A percentile compares a stretch with the other conserved stretches of the same genome.
Evolutionary conservation across 2,329 filamentous ascomycete species (phyloP).

Genomic region (Gremmenia infestans): DNA sequence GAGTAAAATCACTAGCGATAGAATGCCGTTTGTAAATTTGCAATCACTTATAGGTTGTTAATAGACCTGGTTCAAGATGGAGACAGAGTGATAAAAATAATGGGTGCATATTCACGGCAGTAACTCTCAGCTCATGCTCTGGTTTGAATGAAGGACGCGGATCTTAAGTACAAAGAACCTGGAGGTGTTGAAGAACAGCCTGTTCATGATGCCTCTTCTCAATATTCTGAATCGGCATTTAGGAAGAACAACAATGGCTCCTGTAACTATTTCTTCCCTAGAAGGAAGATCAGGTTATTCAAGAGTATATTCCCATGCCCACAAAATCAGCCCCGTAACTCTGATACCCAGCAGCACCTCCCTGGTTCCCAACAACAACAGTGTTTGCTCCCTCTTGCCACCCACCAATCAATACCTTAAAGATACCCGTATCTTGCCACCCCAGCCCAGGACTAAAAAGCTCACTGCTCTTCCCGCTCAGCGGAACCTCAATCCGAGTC

Average conservation of each 20-base stretch:
- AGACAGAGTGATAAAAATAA: no score
- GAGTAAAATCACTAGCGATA: no score
- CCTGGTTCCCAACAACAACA: conserved; percentile 32
- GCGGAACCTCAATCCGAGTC: conserved; percentile 21
- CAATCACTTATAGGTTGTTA: no score
- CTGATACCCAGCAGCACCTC: conserved; percentile 24
- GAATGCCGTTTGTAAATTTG: no score
- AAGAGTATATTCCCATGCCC: conserved; percentile 20
- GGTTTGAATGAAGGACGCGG: no score
- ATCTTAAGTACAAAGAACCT: conserved; percentile 28
- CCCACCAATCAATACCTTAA: conserved; percentile 19
- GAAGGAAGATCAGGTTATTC: neutral
- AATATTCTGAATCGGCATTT: conserved; percentile 30
- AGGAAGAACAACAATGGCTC: no score
- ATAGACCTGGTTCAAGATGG: no score
- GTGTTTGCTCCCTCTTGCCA: conserved; percentile 17
- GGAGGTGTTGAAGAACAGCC: conserved; percentile 54
- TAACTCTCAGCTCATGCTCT: no score
- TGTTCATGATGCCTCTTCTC: conserved; percentile 51
- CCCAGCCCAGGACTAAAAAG: conserved; percentile 19
- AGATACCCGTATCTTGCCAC: conserved; percentile 25
- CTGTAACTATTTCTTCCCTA: no score
- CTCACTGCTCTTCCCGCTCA: conserved; percentile 24
- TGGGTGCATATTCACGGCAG: no score
- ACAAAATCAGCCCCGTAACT: conserved; percentile 34